phyloP scores from a whole-genome alignment of 345 rosid species.

The Pugionium cornutum region DNA sequence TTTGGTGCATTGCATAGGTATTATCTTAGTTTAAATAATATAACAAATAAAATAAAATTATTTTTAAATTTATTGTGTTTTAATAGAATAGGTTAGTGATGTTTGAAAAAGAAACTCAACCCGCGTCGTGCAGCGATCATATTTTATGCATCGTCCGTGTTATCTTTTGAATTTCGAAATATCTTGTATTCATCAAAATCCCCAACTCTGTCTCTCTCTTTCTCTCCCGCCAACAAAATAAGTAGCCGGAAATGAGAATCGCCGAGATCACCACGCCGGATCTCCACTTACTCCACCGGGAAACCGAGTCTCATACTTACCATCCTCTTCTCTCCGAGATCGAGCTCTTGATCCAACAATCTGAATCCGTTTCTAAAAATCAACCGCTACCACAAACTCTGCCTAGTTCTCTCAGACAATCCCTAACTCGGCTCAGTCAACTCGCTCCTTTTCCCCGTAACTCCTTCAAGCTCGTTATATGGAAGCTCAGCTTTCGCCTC shows the following conservation, averaged over 20 bases:
- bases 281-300: conserved; percentile 39
- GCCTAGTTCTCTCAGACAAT: conserved; percentile 54
- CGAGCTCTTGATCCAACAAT: conserved; percentile 62
- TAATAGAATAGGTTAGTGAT: no score
- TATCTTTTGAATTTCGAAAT: conserved; percentile 29
- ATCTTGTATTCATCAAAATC: conserved; percentile 14
- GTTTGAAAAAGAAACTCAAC: no score
- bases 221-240: conserved; percentile 38
- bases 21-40: no score
- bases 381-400: conserved; percentile 47
- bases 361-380: conserved; percentile 47
- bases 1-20: no score
- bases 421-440: conserved; percentile 57
- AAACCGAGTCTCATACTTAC: conserved; percentile 22
- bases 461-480: conserved; percentile 65
- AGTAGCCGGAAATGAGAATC: conserved; percentile 58
- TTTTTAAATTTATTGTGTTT: no score
- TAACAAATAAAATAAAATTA: no score
- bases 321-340: conserved; percentile 61
- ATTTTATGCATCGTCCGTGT: no score
- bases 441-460: conserved; percentile 58
- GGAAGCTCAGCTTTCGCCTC: conserved; percentile 93
- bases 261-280: conserved; percentile 80
- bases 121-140: no score
- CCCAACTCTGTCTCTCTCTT: conserved; percentile 14